Conservation (phyloP, 768 basidiomycete genomes). For the Cystofilobasidium macerans region DNA sequence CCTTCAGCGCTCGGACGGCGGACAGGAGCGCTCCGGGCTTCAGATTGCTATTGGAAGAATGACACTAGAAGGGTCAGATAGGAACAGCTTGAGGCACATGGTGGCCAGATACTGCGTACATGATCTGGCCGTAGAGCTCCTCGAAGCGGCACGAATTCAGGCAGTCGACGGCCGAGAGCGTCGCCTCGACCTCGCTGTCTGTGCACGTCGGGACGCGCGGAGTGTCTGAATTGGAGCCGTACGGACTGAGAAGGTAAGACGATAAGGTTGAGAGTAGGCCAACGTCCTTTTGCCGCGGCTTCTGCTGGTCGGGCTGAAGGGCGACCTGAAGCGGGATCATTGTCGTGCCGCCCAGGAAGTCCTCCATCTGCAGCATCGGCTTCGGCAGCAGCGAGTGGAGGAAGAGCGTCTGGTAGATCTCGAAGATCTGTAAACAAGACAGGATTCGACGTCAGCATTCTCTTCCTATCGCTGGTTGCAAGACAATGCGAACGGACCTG, state of each 20-base stretch:
- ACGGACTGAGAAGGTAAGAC: constrained; percentile 93
- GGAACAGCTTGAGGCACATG: constrained; percentile 2
- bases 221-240: constrained; percentile 60
- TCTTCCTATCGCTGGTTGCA: too few species aligned
- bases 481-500: constrained; percentile 45
- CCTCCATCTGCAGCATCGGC: constrained; percentile 92
- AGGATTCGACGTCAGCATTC: constrained; percentile 28
- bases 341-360: constrained; percentile 88
- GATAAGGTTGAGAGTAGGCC: constrained; percentile 87
- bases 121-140: constrained; percentile 84
- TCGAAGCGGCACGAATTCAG: constrained; percentile 86
- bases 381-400: constrained; percentile 81
- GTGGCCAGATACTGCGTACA: constrained; percentile 47
- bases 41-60: constrained; percentile 50
- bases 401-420: constrained; percentile 96
- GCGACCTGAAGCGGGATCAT: constrained; percentile 79
- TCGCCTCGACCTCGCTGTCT: constrained; percentile 80
- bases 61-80: not conserved
- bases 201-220: constrained; percentile 44
- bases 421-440: constrained; percentile 60
- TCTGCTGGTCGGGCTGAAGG: constrained; percentile 49
- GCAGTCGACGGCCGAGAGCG: constrained; percentile 88
- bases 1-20: constrained; percentile 73
- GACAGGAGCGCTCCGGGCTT: constrained; percentile 69
- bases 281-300: constrained; percentile 53